A percentile compares a stretch with the other conserved stretches of the same genome.
These are phyloP conservation scores for Fusarium sp. DNA, from an alignment of 2,329 filamentous ascomycete species.

Conservation along the genomic window DNA sequence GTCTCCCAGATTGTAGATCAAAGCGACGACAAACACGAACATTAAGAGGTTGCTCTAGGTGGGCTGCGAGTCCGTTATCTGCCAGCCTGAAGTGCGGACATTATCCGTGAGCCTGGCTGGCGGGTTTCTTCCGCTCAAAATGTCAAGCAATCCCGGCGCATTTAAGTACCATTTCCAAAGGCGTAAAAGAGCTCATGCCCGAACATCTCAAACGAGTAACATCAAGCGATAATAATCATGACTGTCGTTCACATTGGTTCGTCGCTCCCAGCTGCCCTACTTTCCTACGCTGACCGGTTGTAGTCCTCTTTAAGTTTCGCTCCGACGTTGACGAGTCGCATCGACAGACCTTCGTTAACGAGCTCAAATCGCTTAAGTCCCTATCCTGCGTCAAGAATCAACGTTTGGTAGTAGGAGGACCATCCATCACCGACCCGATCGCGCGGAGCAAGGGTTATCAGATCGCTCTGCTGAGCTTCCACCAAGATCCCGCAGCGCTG, in stretches of 20 bases:
- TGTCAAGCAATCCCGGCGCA: not conserved
- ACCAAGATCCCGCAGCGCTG: conserved; percentile 61
- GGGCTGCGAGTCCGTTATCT: no score
- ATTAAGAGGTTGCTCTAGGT: no score
- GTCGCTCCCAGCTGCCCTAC: not conserved
- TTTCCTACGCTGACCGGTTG: not conserved
- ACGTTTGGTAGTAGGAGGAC: conserved; percentile 67
- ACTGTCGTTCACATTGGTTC: conserved; percentile 56
- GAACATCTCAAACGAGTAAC: not conserved
- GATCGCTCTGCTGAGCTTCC: conserved; percentile 67
- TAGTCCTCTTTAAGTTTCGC: conserved; percentile 67
- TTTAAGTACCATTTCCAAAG: not conserved
- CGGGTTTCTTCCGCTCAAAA: conserved; percentile 5
- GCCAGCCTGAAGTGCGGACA: not conserved
- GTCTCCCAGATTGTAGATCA: no score
- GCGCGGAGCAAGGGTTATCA: conserved; percentile 69
- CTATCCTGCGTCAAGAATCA: conserved; percentile 64
- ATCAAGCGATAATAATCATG: conserved; percentile 39
- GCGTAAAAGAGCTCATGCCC: not conserved
- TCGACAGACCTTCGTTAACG: conserved; percentile 60
- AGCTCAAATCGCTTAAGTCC: conserved; percentile 65
- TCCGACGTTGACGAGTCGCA: conserved; percentile 59
- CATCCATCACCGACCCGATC: conserved; percentile 67
- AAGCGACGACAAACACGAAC: no score
- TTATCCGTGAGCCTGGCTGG: not conserved